phyloP scores from a whole-genome alignment of 345 rosid species.

The Gossypium mustelinum region DNA sequence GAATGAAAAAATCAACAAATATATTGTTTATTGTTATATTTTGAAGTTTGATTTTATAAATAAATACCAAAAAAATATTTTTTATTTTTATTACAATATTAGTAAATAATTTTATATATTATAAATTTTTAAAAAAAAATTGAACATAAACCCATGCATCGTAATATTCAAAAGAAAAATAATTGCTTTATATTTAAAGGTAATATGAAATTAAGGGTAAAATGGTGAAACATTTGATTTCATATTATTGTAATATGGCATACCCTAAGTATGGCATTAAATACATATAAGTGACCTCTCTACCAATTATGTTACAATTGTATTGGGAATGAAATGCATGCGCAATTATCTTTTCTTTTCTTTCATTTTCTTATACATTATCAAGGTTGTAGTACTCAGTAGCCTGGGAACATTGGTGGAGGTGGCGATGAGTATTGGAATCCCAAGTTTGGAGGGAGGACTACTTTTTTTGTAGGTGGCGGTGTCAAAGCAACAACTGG shows the following conservation, averaged over 20 bases:
- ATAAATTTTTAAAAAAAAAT: too few species aligned
- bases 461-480: constrained; percentile 26
- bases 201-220: background rate
- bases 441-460: constrained; percentile 57
- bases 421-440: constrained; percentile 71
- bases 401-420: constrained; percentile 69
- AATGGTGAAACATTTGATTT: background rate
- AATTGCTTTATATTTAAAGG: too few species aligned
- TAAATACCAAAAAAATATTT: too few species aligned
- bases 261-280: background rate
- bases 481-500: constrained; percentile 22
- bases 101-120: too few species aligned
- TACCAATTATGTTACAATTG: background rate
- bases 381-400: constrained; percentile 26
- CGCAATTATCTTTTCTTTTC: too few species aligned
- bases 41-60: too few species aligned
- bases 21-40: too few species aligned
- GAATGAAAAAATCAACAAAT: too few species aligned
- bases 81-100: too few species aligned
- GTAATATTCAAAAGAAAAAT: too few species aligned
- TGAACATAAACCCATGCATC: too few species aligned
- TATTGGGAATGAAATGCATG: background rate
- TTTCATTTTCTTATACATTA: background rate
- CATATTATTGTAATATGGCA: background rate
- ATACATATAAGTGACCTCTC: background rate